Evolutionary conservation across 306 rosid genomes (phyloP).

Genomic region (Gastrolobium bilobum): DNA sequence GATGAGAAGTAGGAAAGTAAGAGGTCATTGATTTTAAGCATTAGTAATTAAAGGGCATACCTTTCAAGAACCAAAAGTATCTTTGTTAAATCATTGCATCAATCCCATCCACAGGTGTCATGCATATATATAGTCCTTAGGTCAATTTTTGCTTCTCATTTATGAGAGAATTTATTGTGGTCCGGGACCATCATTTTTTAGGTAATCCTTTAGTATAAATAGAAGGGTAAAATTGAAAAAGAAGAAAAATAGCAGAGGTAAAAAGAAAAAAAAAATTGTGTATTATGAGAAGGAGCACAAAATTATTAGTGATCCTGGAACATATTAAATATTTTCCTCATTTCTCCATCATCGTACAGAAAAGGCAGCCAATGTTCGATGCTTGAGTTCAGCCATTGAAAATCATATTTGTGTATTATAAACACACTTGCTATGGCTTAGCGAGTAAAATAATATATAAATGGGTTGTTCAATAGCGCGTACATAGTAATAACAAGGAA

Average conservation of each 20-base stretch:
- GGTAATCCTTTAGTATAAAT: no score
- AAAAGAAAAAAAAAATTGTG: no score
- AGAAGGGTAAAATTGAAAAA: no score
- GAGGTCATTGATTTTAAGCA: slow-evolving; percentile 49
- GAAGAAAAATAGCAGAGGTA: no score
- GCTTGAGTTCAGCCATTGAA: neutral
- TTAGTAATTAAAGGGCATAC: slow-evolving; percentile 47
- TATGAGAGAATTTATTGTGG: no score
- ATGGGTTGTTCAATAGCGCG: no score
- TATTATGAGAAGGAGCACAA: no score
- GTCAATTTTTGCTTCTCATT: slow-evolving; percentile 14
- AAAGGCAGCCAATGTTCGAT: neutral
- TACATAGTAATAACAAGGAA: no score
- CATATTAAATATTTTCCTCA: no score
- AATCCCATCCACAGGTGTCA: slow-evolving; percentile 46
- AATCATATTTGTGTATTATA: neutral
- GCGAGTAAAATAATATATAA: no score
- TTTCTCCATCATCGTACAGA: neutral
- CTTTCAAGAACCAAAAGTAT: slow-evolving; percentile 52
- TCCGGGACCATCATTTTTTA: no score
- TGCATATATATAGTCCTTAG: slow-evolving; percentile 44
- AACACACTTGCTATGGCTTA: neutral
- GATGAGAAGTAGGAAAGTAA: slow-evolving; percentile 53
- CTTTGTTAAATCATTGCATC: slow-evolving; percentile 44
- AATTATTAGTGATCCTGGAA: no score